A percentile compares a stretch with the other conserved stretches of the same genome.
Conservation (phyloP, 257 asterid genomes). For the Eucommia ulmoides region DNA sequence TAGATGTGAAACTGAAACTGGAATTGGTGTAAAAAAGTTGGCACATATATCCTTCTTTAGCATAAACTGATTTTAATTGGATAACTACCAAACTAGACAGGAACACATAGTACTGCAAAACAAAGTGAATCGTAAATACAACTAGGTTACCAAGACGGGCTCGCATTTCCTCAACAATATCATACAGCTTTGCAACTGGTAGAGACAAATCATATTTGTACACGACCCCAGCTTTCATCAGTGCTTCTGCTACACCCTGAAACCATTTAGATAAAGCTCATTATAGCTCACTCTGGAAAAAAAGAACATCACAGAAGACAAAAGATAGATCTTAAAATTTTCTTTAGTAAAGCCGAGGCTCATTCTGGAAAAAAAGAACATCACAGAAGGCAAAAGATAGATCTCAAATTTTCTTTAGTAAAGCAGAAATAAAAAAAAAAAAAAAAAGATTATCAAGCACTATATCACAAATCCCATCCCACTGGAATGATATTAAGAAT, state of each 20-base stretch:
- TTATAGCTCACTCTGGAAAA: no score
- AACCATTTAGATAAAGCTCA: constrained; percentile 13
- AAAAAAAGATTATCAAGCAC: background rate
- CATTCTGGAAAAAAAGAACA: no score
- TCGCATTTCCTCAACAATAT: constrained; percentile 81
- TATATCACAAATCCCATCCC: background rate
- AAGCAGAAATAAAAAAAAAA: no score
- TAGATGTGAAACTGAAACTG: background rate
- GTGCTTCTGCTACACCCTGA: constrained; percentile 93
- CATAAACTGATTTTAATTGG: background rate
- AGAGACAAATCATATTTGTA: constrained; percentile 88
- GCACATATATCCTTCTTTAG: background rate
- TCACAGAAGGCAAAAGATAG: background rate
- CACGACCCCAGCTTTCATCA: constrained; percentile 90
- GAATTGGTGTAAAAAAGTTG: background rate
- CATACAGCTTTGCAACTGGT: constrained; percentile 79
- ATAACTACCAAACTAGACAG: background rate
- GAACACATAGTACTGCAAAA: background rate
- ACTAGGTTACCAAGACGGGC: constrained; percentile 54
- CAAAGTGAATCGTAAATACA: background rate
- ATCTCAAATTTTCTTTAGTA: background rate
- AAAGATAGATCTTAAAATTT: background rate
- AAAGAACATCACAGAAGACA: background rate
- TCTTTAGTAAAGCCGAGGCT: background rate
- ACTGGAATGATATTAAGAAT: no score